phyloP scores from a whole-genome alignment of 208 protist genomes.

The Tetramitus jugosus region DNA sequence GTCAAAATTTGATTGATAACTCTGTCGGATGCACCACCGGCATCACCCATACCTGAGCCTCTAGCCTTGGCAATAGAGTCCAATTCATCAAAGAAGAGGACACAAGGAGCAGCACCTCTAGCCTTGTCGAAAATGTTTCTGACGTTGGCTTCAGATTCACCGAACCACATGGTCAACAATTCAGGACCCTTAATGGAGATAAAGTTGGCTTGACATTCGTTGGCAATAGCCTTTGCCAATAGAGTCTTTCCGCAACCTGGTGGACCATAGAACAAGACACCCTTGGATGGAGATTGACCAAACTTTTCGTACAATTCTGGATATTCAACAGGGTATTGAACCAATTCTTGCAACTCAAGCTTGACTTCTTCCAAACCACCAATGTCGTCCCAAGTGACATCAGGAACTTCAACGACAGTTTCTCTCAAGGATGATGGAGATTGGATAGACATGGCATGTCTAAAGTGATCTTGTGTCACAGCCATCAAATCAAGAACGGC shows the following conservation, averaged over 20 bases:
- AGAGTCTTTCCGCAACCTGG: conserved; percentile 98
- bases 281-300: conserved; percentile 95
- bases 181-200: conserved; percentile 99
- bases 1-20: conserved; percentile 99
- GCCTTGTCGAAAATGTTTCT: conserved; percentile 99
- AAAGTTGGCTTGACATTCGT: conserved; percentile 99
- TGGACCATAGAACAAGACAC: conserved; percentile 95
- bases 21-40: conserved; percentile 94
- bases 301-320: conserved; percentile 99
- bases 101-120: conserved; percentile 94
- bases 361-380: conserved; percentile 97
- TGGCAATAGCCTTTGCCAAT: conserved; percentile 92
- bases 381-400: conserved; percentile 98
- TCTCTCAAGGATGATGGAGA: conserved; percentile 99
- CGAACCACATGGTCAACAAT: conserved; percentile 99
- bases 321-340: conserved; percentile 99
- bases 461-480: conserved; percentile 98
- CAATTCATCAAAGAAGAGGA: conserved; percentile 99
- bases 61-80: conserved; percentile 97
- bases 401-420: conserved; percentile 97
- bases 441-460: conserved; percentile 79
- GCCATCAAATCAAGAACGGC: conserved; percentile 93
- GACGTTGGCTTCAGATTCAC: conserved; percentile 99
- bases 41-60: conserved; percentile 82
- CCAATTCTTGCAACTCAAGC: conserved; percentile 96